These are phyloP conservation scores for Podospora sp. DNA, from an alignment of 495 filamentous ascomycete genomes.

Conservation along the genomic window DNA sequence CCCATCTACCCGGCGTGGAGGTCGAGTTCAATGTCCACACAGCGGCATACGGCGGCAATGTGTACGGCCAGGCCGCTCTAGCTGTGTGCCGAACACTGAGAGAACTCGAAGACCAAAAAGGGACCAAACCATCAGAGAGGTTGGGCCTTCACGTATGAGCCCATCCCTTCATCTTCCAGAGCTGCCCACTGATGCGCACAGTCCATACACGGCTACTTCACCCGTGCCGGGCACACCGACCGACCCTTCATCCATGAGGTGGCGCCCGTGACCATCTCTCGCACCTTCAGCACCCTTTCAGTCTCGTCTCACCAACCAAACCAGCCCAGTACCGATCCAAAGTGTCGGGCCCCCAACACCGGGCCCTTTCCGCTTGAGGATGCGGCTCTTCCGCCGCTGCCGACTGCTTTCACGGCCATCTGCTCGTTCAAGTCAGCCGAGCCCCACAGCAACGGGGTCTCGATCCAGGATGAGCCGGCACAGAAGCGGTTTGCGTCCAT, in stretches of 20 bases:
- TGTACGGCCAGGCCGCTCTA: slow-evolving; percentile 66
- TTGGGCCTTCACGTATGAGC: slow-evolving; percentile 63
- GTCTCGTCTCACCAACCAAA: slow-evolving; percentile 59
- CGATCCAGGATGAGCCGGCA: slow-evolving; percentile 38
- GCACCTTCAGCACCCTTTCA: slow-evolving; percentile 59
- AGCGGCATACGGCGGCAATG: slow-evolving; percentile 65
- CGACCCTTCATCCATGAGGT: slow-evolving; percentile 65
- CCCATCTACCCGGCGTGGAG: slow-evolving; percentile 32
- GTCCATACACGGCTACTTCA: slow-evolving; percentile 71
- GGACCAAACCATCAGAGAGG: slow-evolving; percentile 22
- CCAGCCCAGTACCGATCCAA: slow-evolving; percentile 35
- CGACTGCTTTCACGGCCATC: slow-evolving; percentile 62
- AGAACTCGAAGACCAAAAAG: slow-evolving; percentile 41
- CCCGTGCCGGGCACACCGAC: slow-evolving; percentile 53
- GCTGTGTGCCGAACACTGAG: slow-evolving; percentile 57
- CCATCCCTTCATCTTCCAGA: not conserved
- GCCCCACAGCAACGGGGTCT: slow-evolving; percentile 33
- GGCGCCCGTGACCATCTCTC: slow-evolving; percentile 55
- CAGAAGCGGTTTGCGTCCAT: slow-evolving; percentile 44
- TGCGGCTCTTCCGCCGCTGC: slow-evolving; percentile 40
- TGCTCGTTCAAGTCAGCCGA: slow-evolving; percentile 61
- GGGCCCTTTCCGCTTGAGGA: slow-evolving; percentile 43
- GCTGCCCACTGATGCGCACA: slow-evolving; percentile 29
- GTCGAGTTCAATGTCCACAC: slow-evolving; percentile 17
- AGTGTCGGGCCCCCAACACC: not conserved